These are phyloP conservation scores for Pistacia integerrima DNA, from an alignment of 345 rosid genomes.

Conservation along the genomic window DNA sequence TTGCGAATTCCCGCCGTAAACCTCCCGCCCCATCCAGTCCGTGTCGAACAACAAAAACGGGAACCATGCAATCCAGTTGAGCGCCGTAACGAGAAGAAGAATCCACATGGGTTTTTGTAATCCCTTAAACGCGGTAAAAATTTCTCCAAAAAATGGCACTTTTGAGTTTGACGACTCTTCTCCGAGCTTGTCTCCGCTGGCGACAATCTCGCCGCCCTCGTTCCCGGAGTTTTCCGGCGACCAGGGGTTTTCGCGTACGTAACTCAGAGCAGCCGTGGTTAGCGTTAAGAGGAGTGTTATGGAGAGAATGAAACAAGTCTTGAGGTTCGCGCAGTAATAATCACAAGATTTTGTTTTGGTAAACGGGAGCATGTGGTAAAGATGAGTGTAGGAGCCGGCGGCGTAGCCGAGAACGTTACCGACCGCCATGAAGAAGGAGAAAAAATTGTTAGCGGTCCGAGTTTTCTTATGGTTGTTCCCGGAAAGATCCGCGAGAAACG, in stretches of 20 bases:
- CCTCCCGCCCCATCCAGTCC: conserved; percentile 93
- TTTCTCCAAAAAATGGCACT: conserved; percentile 41
- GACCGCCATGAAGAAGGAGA: conserved; percentile 89
- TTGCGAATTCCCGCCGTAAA: conserved; percentile 70
- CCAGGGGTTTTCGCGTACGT: conserved; percentile 50
- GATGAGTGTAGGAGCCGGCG: conserved; percentile 61
- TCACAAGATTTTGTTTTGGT: conserved; percentile 71
- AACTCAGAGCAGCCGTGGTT: conserved; percentile 44
- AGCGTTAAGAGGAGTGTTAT: conserved; percentile 49
- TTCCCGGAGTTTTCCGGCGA: conserved; percentile 23
- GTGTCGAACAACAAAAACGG: conserved; percentile 85
- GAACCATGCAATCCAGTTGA: conserved; percentile 93
- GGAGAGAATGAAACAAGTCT: conserved; percentile 73
- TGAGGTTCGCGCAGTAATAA: conserved; percentile 82
- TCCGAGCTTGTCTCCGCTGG: background rate
- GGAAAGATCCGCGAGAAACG: conserved; percentile 81
- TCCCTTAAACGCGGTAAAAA: conserved; percentile 46
- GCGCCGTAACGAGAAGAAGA: conserved; percentile 65
- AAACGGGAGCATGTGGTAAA: conserved; percentile 65
- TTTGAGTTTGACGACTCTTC: background rate
- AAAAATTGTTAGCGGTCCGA: conserved; percentile 60
- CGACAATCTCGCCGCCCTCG: background rate
- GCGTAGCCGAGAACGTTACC: conserved; percentile 86
- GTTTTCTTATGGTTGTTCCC: conserved; percentile 53
- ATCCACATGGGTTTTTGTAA: conserved; percentile 74